phyloP scores from a whole-genome alignment of 306 rosid species.

The Prunus davidiana region DNA sequence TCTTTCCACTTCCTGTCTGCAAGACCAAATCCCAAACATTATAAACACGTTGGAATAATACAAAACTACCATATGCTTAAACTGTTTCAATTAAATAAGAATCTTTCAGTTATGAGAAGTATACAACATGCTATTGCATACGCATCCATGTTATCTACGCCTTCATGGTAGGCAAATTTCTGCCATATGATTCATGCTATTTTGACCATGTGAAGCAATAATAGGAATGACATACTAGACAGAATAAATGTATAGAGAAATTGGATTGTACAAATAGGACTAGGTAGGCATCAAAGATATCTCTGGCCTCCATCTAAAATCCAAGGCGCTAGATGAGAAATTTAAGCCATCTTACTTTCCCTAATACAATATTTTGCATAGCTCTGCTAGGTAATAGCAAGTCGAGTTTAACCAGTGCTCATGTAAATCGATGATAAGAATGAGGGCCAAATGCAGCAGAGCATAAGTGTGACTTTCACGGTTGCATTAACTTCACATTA shows the following conservation, averaged over 20 bases:
- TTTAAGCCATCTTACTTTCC: neutral
- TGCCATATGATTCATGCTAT: neutral
- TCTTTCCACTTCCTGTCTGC: slow-evolving; percentile 99
- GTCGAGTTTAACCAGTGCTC: neutral
- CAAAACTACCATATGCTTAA: neutral
- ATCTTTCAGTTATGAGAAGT: neutral
- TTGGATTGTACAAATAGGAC: neutral
- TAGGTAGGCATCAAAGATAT: neutral
- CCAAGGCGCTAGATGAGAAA: neutral
- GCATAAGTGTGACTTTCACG: neutral
- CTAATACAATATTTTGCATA: neutral
- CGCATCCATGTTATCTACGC: neutral
- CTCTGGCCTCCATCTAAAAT: neutral
- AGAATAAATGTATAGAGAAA: neutral
- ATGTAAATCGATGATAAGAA: neutral
- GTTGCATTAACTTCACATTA: neutral
- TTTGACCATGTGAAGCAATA: neutral
- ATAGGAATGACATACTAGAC: neutral
- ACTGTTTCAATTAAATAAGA: neutral
- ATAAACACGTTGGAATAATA: slow-evolving; percentile 8
- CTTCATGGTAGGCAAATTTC: neutral
- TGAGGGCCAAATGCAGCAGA: neutral
- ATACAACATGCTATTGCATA: neutral
- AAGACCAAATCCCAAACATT: slow-evolving; percentile 25
- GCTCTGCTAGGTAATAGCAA: too few species aligned